These are phyloP conservation scores for Neostapfia colusana DNA, from an alignment of 176 grass and related monocot genomes.

Conservation along the genomic window DNA sequence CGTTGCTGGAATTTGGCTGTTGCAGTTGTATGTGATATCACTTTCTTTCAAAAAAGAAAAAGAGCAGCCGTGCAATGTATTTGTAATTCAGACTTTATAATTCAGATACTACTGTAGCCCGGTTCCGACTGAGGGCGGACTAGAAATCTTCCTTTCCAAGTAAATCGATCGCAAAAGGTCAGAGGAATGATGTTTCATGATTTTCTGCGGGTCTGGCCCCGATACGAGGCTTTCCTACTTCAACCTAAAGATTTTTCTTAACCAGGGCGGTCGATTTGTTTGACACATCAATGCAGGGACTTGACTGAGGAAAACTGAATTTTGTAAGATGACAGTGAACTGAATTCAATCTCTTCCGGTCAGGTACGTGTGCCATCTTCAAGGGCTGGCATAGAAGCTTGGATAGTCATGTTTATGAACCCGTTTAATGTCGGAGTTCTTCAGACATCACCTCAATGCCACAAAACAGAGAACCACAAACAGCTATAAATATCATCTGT, in stretches of 20 bases:
- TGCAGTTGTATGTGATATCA: not conserved
- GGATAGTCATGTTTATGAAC: not conserved
- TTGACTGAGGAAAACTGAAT: not conserved
- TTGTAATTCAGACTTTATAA: not conserved
- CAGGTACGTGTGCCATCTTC: not conserved
- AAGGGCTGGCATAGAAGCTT: not conserved
- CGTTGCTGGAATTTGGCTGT: not conserved
- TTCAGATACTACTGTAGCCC: not conserved
- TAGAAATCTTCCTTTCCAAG: conserved; percentile 31
- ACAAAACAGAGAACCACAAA: not conserved
- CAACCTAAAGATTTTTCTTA: not conserved
- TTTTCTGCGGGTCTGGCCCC: not conserved
- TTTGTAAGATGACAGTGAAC: not conserved
- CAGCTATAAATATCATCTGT: not conserved
- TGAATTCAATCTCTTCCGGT: conserved; percentile 27
- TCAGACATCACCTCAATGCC: not conserved
- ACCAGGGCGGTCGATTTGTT: not conserved
- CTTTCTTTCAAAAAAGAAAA: not conserved
- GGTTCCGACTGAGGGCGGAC: not conserved
- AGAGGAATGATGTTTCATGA: not conserved
- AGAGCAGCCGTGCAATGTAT: not conserved
- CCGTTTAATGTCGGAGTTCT: conserved; percentile 16
- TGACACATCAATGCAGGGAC: not conserved
- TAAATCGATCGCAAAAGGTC: not conserved
- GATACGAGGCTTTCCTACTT: not conserved